Base-by-base conservation (phyloP, 257 asterid genomes). In the Solanum phureja region DNA sequence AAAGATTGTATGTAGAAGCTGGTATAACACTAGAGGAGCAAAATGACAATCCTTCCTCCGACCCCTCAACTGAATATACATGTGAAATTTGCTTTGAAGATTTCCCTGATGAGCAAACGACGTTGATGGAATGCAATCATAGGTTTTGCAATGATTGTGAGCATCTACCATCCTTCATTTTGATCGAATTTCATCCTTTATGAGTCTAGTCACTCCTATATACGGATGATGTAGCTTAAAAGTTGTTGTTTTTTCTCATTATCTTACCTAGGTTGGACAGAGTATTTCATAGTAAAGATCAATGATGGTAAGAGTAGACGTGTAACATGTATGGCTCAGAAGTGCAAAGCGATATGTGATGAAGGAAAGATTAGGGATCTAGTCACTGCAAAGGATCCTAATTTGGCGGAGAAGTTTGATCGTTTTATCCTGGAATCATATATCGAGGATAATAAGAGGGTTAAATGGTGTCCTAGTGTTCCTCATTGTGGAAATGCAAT, bases 401-500 rank as follows among this genome's bases (percentile, higher is more conserved):
- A 74, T 33, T 72, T 93, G 87, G 93, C 91, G 1, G 94, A 89
- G 77, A 94, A 92, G 89, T 93, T 93, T 58, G 92, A 93, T 34
- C 92, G 93, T 44, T 89, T 88, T 89, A 93, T 94, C 46, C 77
- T 91, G 37, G 97, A 93, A 88, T 94, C 97, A 23, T 94, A 92
- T 83, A 92, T 94, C 18, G 95, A 93, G 86, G 97, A 93, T 88
- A 94, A 94, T 82, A 89, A 88, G 86, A 86, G 87, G 86, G 95
- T 93, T 31, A 90, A 94, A 72, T 92, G 97, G 97, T 94, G 97
- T 72, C 95, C 97, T 4, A 92, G 95, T 82, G 89, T 90, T 82
- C 96, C 95, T 37, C 94, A 92, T 77, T 93, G 97, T 81, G 95
- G 94, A 72, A 93, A 93, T 42, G 96, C 95, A 37, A 86, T 94